phyloP scores from a whole-genome alignment of 2,329 filamentous ascomycete species.

The Colletotrichum chrysophilum region DNA sequence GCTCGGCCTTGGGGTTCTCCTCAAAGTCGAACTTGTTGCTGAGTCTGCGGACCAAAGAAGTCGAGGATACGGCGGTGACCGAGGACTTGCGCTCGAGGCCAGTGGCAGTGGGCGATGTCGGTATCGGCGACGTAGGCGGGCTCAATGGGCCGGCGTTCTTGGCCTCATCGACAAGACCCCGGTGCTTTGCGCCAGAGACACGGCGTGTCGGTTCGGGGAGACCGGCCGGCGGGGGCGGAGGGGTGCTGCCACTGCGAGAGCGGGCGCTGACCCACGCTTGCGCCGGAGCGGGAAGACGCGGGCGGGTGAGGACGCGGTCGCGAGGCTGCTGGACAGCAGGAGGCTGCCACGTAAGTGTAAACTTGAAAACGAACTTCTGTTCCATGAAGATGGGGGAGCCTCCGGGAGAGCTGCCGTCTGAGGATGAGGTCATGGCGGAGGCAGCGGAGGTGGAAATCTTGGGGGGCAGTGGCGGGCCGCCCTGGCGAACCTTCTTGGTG shows the following conservation, averaged over 20 bases:
- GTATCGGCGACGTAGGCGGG: conserved; percentile 29
- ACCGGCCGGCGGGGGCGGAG: conserved; percentile 37
- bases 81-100: conserved; percentile 24
- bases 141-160: conserved; percentile 50
- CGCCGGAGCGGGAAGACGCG: conserved; percentile 73
- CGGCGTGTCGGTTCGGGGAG: conserved; percentile 50
- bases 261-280: conserved; percentile 64
- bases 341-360: conserved; percentile 71
- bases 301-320: conserved; percentile 69
- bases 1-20: conserved; percentile 4
- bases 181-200: conserved; percentile 50
- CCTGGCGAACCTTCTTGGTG: conserved; percentile 5
- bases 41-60: conserved; percentile 12
- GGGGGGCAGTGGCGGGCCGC: conserved; percentile 37
- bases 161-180: conserved; percentile 55
- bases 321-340: conserved; percentile 57
- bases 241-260: conserved; percentile 42
- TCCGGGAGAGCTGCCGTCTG: conserved; percentile 58
- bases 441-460: conserved; percentile 34
- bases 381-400: conserved; percentile 61
- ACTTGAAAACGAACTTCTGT: conserved; percentile 73
- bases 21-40: conserved; percentile 21
- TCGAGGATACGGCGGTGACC: conserved; percentile 19
- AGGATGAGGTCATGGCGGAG: conserved; percentile 39
- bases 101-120: neutral